phyloP scores from a whole-genome alignment of 1,284 basidiomycete species.

The Leccinum glutinopallens region DNA sequence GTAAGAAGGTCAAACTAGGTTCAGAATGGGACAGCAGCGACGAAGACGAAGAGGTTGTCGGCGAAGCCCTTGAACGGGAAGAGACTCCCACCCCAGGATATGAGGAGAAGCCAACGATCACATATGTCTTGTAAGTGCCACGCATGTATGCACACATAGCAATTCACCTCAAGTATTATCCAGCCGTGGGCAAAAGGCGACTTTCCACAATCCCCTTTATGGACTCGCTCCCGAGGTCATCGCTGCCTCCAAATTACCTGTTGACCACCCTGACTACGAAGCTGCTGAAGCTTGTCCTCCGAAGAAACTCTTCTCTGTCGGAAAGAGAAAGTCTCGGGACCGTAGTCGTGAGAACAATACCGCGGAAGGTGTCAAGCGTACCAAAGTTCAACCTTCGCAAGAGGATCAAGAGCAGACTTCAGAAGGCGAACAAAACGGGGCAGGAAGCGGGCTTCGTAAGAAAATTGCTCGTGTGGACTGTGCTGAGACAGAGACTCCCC shows the following conservation, averaged over 20 bases:
- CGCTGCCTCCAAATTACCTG: slow-evolving; percentile 33
- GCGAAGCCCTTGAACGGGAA: slow-evolving; percentile 30
- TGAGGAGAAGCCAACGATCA: slow-evolving; percentile 50
- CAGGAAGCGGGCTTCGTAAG: not conserved
- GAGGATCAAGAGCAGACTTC: slow-evolving; percentile 11
- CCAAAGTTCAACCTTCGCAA: slow-evolving; percentile 11
- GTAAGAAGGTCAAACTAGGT: slow-evolving; percentile 14
- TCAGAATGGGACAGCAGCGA: slow-evolving; percentile 38
- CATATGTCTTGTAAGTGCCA: slow-evolving; percentile 51
- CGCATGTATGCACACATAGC: not conserved
- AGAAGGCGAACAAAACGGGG: slow-evolving; percentile 20
- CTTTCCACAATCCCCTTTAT: slow-evolving; percentile 36
- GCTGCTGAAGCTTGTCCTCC: slow-evolving; percentile 34
- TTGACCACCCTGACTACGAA: slow-evolving; percentile 37
- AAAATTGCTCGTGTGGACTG: slow-evolving; percentile 5
- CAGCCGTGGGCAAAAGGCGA: slow-evolving; percentile 38
- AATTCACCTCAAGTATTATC: slow-evolving; percentile 2
- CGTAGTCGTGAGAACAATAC: slow-evolving; percentile 22
- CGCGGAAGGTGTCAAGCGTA: slow-evolving; percentile 17
- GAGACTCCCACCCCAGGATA: slow-evolving; percentile 34
- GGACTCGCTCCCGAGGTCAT: slow-evolving; percentile 29
- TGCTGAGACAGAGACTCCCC: slow-evolving; percentile 10
- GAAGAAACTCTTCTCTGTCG: slow-evolving; percentile 26
- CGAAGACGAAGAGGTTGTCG: slow-evolving; percentile 25
- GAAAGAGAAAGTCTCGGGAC: slow-evolving; percentile 31